phyloP scores from a whole-genome alignment of 2,329 filamentous ascomycete species.

The Aureobasidium sp. region DNA sequence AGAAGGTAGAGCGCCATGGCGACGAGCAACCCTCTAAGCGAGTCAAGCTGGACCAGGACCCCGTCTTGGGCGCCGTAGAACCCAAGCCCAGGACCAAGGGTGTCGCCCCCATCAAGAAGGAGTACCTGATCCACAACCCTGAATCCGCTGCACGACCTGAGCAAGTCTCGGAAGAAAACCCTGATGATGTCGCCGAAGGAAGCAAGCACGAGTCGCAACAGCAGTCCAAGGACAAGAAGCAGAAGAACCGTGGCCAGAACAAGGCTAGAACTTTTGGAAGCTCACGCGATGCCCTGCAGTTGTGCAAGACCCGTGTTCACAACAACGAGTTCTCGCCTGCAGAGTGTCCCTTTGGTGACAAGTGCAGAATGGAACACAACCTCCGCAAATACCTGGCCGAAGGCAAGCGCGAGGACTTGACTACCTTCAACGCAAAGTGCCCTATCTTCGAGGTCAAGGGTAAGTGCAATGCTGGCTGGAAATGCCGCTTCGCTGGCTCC shows the following conservation, averaged over 20 bases:
- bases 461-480: constrained; percentile 80
- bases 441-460: constrained; percentile 73
- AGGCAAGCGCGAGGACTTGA: constrained; percentile 72
- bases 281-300: constrained; percentile 66
- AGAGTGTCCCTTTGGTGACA: constrained; percentile 69
- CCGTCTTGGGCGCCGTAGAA: constrained; percentile 26
- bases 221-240: constrained; percentile 39
- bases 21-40: constrained; percentile 32
- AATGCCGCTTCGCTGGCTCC: constrained; percentile 81
- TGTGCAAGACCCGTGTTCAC: constrained; percentile 69
- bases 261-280: constrained; percentile 72
- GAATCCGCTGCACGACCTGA: constrained; percentile 18
- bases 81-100: constrained; percentile 41
- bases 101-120: constrained; percentile 64
- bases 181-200: constrained; percentile 42
- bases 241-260: constrained; percentile 70
- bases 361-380: constrained; percentile 77
- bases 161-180: constrained; percentile 20
- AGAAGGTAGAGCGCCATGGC: constrained; percentile 33
- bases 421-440: constrained; percentile 69
- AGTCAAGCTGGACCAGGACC: constrained; percentile 31
- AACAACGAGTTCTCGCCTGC: constrained; percentile 72
- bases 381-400: constrained; percentile 77
- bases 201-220: constrained; percentile 36
- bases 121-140: constrained; percentile 45